phyloP scores from a whole-genome alignment of 2,329 filamentous ascomycete species.

The Chalaropsis ovoidea region DNA sequence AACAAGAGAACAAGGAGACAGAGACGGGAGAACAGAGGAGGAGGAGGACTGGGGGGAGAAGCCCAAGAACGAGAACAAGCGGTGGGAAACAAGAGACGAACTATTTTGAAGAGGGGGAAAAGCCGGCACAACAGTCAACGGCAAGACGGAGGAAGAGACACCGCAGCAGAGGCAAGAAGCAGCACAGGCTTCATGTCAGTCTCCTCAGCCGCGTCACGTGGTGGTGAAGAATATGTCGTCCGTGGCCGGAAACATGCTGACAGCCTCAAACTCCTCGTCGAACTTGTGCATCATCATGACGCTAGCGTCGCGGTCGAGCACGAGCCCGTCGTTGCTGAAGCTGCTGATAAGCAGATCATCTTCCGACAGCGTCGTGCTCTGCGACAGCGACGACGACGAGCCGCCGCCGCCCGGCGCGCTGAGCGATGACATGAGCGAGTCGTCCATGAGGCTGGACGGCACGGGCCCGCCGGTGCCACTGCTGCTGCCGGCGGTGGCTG shows the following conservation, averaged over 20 bases:
- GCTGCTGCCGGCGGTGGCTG: conserved; percentile 48
- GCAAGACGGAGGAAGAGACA: not conserved
- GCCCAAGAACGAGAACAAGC: not conserved
- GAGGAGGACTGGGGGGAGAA: not conserved
- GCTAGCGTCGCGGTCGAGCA: conserved; percentile 39
- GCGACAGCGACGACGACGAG: not conserved
- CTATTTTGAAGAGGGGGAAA: conserved; percentile 8
- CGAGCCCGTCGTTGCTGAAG: conserved; percentile 38
- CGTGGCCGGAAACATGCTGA: conserved; percentile 43
- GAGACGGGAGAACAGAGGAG: not conserved
- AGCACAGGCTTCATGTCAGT: not conserved
- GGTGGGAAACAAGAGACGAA: not conserved
- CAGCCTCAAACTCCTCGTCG: conserved; percentile 43
- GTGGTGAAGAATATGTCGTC: conserved; percentile 46
- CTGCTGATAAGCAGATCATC: conserved; percentile 40
- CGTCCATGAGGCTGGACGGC: conserved; percentile 28
- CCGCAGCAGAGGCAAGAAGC: not conserved
- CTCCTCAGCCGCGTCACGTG: conserved; percentile 27
- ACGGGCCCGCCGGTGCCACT: conserved; percentile 44
- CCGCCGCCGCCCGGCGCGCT: conserved; percentile 32
- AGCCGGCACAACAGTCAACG: not conserved
- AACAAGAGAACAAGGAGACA: not conserved
- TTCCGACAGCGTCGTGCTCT: conserved; percentile 4
- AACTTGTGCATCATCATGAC: conserved; percentile 46
- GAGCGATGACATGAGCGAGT: conserved; percentile 27